These are phyloP conservation scores for Penicillium hordei DNA, from an alignment of 2,329 filamentous ascomycete genomes.

Conservation along the genomic window DNA sequence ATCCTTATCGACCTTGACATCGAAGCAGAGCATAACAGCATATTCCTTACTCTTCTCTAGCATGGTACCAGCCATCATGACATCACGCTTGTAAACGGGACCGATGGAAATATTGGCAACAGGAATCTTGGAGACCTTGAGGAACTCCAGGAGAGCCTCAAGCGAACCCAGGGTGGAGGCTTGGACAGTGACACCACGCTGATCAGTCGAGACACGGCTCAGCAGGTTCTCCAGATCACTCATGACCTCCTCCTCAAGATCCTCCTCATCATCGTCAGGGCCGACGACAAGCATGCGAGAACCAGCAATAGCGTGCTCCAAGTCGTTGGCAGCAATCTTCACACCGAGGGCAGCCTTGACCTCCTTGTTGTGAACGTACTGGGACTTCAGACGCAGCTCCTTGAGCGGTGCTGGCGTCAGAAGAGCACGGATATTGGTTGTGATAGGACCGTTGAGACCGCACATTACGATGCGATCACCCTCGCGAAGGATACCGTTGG, in stretches of 20 bases:
- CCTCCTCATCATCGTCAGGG: constrained; percentile 93
- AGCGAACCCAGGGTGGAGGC: constrained; percentile 96
- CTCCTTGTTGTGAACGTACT: constrained; percentile 98
- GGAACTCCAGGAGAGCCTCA: constrained; percentile 93
- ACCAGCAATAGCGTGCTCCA: constrained; percentile 94
- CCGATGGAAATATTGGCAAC: constrained; percentile 97
- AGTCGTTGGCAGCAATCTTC: constrained; percentile 94
- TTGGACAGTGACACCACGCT: constrained; percentile 93
- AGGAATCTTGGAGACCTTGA: constrained; percentile 93
- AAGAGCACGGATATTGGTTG: constrained; percentile 90
- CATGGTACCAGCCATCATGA: constrained; percentile 93
- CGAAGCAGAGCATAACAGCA: constrained; percentile 99
- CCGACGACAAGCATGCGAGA: constrained; percentile 93
- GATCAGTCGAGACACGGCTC: constrained; percentile 85
- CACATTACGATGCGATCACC: constrained; percentile 94
- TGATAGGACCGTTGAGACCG: constrained; percentile 93
- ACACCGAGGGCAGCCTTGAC: constrained; percentile 98
- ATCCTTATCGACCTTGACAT: constrained; percentile 98
- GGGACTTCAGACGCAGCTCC: constrained; percentile 90
- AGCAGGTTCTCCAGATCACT: constrained; percentile 88
- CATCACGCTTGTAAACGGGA: constrained; percentile 95
- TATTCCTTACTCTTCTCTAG: constrained; percentile 91
- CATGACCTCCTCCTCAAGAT: constrained; percentile 95
- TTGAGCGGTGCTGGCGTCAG: constrained; percentile 90
- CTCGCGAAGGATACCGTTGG: constrained; percentile 91